Conservation (phyloP, 2,329 filamentous ascomycete genomes). For the Phialophora macrospora region DNA sequence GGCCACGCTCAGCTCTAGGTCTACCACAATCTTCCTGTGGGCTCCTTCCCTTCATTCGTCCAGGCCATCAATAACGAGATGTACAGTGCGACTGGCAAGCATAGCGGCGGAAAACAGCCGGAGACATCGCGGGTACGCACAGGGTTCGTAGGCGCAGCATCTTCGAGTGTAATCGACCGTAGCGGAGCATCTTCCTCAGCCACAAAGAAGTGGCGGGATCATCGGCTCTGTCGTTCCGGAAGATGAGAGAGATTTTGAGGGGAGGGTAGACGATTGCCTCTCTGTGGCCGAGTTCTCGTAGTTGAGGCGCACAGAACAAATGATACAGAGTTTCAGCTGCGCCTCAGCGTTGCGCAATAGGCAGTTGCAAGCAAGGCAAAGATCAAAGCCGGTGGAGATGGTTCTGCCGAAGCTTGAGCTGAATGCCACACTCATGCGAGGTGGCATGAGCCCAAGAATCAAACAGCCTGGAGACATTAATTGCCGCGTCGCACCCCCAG, state of each 20-base stretch:
- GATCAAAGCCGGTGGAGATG: not conserved
- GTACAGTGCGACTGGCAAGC: too few relatives aligned
- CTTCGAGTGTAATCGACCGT: not conserved
- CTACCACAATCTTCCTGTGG: too few relatives aligned
- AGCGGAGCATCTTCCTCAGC: not conserved
- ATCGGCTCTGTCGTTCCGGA: too few relatives aligned
- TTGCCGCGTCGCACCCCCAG: not conserved
- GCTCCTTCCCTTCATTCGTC: too few relatives aligned
- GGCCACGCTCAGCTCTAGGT: too few relatives aligned
- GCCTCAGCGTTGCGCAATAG: slow-evolving; percentile 19
- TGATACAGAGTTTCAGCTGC: slow-evolving; percentile 18
- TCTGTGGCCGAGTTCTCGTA: not conserved
- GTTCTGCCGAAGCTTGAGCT: not conserved
- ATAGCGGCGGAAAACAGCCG: not conserved
- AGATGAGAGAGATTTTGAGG: not conserved
- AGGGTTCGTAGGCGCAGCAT: not conserved
- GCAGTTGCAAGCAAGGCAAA: slow-evolving; percentile 2
- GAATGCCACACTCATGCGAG: not conserved
- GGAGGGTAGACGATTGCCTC: not conserved
- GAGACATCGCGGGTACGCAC: not conserved
- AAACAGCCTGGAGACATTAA: not conserved
- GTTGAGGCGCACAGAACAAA: not conserved
- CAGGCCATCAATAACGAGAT: too few relatives aligned
- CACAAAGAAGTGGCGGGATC: not conserved
- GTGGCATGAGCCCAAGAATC: not conserved